phyloP scores from a whole-genome alignment of 2,329 filamentous ascomycete genomes.

The Mollisiaceae sp. region DNA sequence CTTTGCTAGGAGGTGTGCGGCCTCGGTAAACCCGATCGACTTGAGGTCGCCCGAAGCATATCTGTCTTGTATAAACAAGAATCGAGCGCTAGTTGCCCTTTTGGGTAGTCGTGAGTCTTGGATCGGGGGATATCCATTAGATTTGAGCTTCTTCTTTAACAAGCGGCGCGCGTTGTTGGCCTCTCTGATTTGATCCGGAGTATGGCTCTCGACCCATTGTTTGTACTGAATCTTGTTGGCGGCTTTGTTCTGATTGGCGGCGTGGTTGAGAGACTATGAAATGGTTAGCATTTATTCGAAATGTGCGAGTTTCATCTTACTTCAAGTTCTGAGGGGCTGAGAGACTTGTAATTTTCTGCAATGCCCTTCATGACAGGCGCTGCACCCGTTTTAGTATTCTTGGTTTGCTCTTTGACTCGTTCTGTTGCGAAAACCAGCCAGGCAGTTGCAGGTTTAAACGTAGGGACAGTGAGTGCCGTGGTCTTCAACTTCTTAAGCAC shows the following conservation, averaged over 20 bases:
- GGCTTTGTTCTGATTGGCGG: conserved; percentile 52
- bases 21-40: conserved; percentile 49
- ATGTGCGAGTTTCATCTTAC: conserved; percentile 37
- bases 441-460: conserved; percentile 39
- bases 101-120: conserved; percentile 60
- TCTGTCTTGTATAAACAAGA: conserved; percentile 53
- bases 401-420: too few relatives aligned
- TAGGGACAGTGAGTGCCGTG: conserved; percentile 42
- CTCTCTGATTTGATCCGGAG: conserved; percentile 59
- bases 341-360: conserved; percentile 39
- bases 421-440: conserved; percentile 28
- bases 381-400: neutral
- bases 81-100: conserved; percentile 39
- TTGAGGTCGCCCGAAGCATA: conserved; percentile 54
- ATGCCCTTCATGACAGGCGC: neutral
- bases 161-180: conserved; percentile 62
- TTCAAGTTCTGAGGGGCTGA: conserved; percentile 44
- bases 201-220: conserved; percentile 59
- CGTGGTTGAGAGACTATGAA: conserved; percentile 57
- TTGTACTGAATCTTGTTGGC: conserved; percentile 51
- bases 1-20: conserved; percentile 45
- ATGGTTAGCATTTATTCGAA: conserved; percentile 18
- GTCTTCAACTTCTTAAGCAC: conserved; percentile 32
- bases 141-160: conserved; percentile 29
- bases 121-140: conserved; percentile 42